A percentile compares a stretch with the other conserved stretches of the same genome.
phyloP scores from a whole-genome alignment of 768 basidiomycete species.

The Xanthoconium purpureum region DNA sequence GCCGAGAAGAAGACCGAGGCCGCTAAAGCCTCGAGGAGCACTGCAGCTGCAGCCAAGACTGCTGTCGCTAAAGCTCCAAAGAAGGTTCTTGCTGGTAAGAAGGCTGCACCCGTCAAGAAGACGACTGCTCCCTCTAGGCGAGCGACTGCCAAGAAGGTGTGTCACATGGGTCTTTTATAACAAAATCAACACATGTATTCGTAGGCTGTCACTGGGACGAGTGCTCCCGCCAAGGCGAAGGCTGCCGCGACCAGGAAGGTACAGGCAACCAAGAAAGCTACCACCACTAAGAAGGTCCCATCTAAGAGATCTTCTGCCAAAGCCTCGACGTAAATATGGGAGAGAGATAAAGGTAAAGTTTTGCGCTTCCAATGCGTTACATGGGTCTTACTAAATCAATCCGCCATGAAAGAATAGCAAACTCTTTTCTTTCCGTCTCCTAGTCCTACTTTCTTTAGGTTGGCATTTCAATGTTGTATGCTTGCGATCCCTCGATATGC shows the following conservation, averaged over 20 bases:
- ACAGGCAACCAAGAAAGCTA: conserved; percentile 26
- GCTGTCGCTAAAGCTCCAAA: conserved; percentile 25
- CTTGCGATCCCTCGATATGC: conserved; percentile 31
- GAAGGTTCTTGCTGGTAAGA: conserved; percentile 35
- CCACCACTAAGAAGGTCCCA: conserved; percentile 24
- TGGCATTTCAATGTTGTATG: conserved; percentile 24
- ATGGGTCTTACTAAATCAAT: background rate
- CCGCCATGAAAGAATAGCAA: background rate
- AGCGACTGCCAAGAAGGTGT: conserved; percentile 63
- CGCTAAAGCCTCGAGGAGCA: conserved; percentile 33
- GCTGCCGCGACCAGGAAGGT: conserved; percentile 34
- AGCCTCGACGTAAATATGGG: conserved; percentile 14
- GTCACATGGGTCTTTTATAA: background rate
- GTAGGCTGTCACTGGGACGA: conserved; percentile 53
- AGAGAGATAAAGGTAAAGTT: conserved; percentile 4
- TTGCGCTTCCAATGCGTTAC: background rate
- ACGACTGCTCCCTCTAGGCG: conserved; percentile 42
- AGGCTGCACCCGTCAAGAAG: conserved; percentile 39
- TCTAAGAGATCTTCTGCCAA: conserved; percentile 20
- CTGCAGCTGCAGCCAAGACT: conserved; percentile 15
- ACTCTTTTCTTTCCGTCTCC: background rate
- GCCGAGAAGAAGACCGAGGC: conserved; percentile 34
- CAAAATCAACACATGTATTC: background rate
- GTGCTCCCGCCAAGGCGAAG: conserved; percentile 36
- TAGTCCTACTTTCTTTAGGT: conserved; percentile 9